Percentiles rank a stretch among this genome's conserved stretches.
Conservation (phyloP, 192 early-diverging fungal species). For the Coemansia sp. region DNA sequence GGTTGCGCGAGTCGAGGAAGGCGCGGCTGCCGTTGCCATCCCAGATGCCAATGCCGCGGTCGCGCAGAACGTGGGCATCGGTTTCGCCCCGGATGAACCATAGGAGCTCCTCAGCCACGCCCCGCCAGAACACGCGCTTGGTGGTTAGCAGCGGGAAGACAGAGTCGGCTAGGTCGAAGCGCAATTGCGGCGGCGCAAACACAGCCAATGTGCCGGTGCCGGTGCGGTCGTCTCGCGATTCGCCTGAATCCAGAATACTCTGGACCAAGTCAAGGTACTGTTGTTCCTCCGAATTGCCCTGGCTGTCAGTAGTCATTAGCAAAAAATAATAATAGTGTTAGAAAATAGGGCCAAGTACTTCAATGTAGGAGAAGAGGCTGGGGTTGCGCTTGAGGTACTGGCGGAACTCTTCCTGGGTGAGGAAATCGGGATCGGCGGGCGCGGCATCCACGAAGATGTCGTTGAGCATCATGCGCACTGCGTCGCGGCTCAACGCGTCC, state of each 20-base stretch:
- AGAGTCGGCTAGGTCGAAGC: constrained; percentile 75
- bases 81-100: constrained; percentile 95
- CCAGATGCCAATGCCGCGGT: constrained; percentile 79
- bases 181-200: constrained; percentile 84
- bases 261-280: constrained; percentile 85
- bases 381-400: constrained; percentile 75
- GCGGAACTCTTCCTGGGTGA: constrained; percentile 79
- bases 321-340: constrained; percentile 34
- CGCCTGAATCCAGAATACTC: constrained; percentile 69
- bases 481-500: constrained; percentile 90
- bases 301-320: neutral
- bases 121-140: constrained; percentile 89
- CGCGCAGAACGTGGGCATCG: constrained; percentile 70
- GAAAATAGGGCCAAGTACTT: constrained; percentile 86
- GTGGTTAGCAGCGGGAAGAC: constrained; percentile 89
- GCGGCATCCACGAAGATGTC: constrained; percentile 72
- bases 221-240: constrained; percentile 81
- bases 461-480: constrained; percentile 92
- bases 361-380: constrained; percentile 85
- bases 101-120: constrained; percentile 89
- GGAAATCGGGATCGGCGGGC: constrained; percentile 59
- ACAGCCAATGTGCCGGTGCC: constrained; percentile 80
- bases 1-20: constrained; percentile 81
- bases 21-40: constrained; percentile 89
- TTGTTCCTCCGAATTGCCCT: constrained; percentile 61